phyloP scores from a whole-genome alignment of 2,329 filamentous ascomycete genomes.

The Cladophialophora exuberans region DNA sequence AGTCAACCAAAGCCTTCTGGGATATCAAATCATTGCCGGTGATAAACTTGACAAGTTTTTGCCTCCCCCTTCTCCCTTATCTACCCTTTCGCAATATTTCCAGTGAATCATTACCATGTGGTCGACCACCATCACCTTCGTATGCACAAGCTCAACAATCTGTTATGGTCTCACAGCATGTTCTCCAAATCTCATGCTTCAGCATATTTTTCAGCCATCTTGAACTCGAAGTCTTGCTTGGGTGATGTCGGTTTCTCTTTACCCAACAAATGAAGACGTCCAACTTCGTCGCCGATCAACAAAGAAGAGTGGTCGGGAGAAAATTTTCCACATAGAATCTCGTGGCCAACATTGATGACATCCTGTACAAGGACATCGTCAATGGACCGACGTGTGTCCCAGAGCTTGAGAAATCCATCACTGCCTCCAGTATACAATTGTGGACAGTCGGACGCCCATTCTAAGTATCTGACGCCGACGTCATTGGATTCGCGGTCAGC shows the following conservation, averaged over 20 bases:
- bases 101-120: no score
- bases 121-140: no score
- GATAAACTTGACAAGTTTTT: no score
- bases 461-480: slow-evolving; percentile 60
- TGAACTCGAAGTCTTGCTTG: not conserved
- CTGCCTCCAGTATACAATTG: slow-evolving; percentile 64
- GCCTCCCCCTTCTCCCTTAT: no score
- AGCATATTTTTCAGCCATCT: not conserved
- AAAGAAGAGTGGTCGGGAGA: slow-evolving; percentile 59
- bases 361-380: slow-evolving; percentile 58
- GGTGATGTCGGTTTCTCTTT: slow-evolving; percentile 17
- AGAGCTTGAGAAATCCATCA: slow-evolving; percentile 63
- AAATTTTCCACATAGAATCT: slow-evolving; percentile 62
- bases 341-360: slow-evolving; percentile 52
- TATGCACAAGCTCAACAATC: no score
- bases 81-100: no score
- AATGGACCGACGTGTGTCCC: slow-evolving; percentile 59
- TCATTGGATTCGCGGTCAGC: slow-evolving; percentile 55
- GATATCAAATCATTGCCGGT: no score
- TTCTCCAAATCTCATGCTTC: not conserved
- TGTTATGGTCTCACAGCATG: not conserved
- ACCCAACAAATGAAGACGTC: slow-evolving; percentile 57
- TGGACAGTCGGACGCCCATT: slow-evolving; percentile 58
- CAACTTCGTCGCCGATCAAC: slow-evolving; percentile 61
- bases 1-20: no score